Conservation (phyloP, 495 filamentous ascomycete species). For the Filosporella fistucella region DNA sequence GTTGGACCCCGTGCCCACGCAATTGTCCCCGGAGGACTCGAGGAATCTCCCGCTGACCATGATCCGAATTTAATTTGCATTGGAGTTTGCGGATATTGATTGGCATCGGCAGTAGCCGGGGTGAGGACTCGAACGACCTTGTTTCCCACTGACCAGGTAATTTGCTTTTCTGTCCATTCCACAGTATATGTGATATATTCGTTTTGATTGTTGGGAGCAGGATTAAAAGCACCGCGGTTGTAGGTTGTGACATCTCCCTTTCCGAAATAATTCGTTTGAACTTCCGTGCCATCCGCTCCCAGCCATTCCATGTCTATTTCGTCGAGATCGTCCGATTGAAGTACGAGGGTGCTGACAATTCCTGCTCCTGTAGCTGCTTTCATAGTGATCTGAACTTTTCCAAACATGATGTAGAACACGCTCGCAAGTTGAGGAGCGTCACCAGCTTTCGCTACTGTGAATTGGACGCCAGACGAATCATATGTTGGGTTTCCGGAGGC, state of each 20-base stretch:
- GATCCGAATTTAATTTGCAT: constrained; percentile 67
- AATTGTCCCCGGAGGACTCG: constrained; percentile 61
- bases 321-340: constrained; percentile 74
- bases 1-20: constrained; percentile 69
- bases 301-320: constrained; percentile 76
- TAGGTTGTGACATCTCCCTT: constrained; percentile 63
- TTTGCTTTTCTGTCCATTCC: constrained; percentile 60
- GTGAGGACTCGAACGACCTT: constrained; percentile 54
- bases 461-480: constrained; percentile 69
- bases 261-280: constrained; percentile 78
- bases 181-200: constrained; percentile 75
- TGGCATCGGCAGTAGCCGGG: constrained; percentile 47
- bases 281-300: constrained; percentile 39
- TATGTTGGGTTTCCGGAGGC: constrained; percentile 61
- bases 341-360: constrained; percentile 65
- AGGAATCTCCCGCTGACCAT: constrained; percentile 70
- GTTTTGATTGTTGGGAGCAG: constrained; percentile 49
- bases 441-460: constrained; percentile 77
- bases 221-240: constrained; percentile 56
- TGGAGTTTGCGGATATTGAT: constrained; percentile 69
- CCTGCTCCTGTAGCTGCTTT: constrained; percentile 56
- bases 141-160: constrained; percentile 69
- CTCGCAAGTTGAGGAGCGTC: constrained; percentile 77
- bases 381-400: constrained; percentile 53
- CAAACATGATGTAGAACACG: constrained; percentile 70